Percentiles rank a stretch among this genome's conserved stretches.
phyloP scores from a whole-genome alignment of 768 basidiomycete species.

The Russula earlei region DNA sequence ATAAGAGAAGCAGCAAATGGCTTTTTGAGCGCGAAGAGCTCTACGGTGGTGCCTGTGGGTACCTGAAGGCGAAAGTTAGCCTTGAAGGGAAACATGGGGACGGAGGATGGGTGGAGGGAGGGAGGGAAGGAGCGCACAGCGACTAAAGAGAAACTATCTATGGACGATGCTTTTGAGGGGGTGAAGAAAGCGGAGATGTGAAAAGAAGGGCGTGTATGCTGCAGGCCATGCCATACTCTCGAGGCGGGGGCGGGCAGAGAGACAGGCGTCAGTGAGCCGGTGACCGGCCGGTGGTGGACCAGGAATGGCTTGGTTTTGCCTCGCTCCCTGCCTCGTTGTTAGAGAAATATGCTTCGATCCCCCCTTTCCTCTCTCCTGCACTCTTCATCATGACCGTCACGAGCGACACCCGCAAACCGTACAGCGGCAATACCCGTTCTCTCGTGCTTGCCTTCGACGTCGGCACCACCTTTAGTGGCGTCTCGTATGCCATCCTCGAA shows the following conservation, averaged over 20 bases:
- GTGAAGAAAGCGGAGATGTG: slow-evolving; percentile 4
- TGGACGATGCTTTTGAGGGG: slow-evolving; percentile 10
- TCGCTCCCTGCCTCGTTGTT: no score
- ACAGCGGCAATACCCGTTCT: slow-evolving; percentile 50
- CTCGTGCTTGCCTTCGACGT: slow-evolving; percentile 75
- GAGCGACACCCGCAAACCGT: slow-evolving; percentile 65
- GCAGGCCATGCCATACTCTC: background rate
- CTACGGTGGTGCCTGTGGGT: slow-evolving; percentile 18
- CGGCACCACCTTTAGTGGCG: slow-evolving; percentile 77
- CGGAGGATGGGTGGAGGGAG: background rate
- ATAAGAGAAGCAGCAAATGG: slow-evolving; percentile 15
- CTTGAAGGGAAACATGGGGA: slow-evolving; percentile 16
- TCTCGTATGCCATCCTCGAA: slow-evolving; percentile 75
- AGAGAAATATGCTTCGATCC: background rate
- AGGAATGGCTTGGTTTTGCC: background rate
- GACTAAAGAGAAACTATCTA: background rate
- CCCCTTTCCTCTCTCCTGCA: background rate
- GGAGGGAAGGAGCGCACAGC: slow-evolving; percentile 4
- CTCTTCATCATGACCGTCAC: slow-evolving; percentile 37
- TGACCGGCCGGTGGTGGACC: background rate
- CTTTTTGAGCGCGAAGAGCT: slow-evolving; percentile 18
- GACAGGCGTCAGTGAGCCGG: no score
- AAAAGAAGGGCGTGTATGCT: background rate
- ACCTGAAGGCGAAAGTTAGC: slow-evolving; percentile 21
- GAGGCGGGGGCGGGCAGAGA: no score